Evolutionary conservation across 306 rosid genomes (phyloP).

Genomic region (Sechiopsis laciniata): DNA sequence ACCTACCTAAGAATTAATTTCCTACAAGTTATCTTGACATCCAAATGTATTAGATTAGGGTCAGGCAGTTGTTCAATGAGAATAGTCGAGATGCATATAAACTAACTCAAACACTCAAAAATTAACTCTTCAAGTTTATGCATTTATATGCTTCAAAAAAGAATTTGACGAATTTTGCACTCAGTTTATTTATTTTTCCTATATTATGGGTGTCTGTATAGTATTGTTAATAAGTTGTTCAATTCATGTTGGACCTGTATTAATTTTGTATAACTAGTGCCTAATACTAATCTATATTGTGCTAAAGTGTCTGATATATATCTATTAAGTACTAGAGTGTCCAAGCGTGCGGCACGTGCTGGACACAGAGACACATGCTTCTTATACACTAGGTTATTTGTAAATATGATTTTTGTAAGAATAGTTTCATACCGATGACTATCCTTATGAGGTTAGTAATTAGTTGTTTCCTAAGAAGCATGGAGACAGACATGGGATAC

Average conservation of each 20-base stretch:
- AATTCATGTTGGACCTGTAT: background rate
- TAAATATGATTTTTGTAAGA: background rate
- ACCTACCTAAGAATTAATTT: no score
- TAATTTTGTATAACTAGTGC: background rate
- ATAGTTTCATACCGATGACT: background rate
- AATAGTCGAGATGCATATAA: no score
- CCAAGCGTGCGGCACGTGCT: background rate
- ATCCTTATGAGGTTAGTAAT: no score
- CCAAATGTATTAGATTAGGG: no score
- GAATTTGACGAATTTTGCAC: background rate
- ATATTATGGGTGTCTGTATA: background rate
- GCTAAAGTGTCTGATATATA: background rate
- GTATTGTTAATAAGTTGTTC: background rate
- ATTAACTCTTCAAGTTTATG: background rate
- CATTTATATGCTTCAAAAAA: background rate
- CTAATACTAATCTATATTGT: background rate
- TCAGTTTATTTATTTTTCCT: no score
- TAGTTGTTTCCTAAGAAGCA: no score
- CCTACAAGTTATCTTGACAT: no score
- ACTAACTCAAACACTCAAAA: no score
- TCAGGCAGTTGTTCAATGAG: no score
- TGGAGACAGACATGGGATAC: no score
- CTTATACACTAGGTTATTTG: background rate
- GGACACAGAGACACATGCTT: background rate
- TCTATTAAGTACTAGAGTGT: no score